Conservation (phyloP, 805 yeast species). For the Kodamaea neixiangensis region DNA sequence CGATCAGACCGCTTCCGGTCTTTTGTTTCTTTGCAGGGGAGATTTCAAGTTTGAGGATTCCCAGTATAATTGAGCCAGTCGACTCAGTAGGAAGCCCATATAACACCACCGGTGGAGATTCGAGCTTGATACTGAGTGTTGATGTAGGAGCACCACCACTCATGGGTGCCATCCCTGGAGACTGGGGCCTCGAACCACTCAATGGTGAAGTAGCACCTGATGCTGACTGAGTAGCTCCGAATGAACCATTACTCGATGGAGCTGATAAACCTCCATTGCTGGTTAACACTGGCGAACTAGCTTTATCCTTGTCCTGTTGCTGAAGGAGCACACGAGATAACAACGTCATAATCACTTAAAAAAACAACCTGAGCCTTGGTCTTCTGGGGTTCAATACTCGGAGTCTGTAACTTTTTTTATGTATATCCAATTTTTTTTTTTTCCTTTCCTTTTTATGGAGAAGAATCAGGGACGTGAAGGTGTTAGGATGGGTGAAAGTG, state of each 20-base stretch:
- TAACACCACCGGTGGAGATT: slow-evolving; percentile 87
- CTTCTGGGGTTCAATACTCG: neutral
- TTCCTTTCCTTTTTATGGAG: too few species aligned
- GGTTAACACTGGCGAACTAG: slow-evolving; percentile 6
- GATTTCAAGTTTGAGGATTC: slow-evolving; percentile 59
- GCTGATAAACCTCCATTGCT: slow-evolving; percentile 4
- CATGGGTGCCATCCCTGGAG: neutral
- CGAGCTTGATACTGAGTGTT: slow-evolving; percentile 62
- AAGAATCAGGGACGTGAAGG: too few species aligned
- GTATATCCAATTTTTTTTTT: too few species aligned
- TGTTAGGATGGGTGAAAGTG: too few species aligned
- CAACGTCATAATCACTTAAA: slow-evolving; percentile 17
- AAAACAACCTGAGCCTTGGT: neutral
- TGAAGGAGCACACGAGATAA: slow-evolving; percentile 23
- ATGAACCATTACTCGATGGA: slow-evolving; percentile 2
- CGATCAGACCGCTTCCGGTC: neutral
- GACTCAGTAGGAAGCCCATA: slow-evolving; percentile 80
- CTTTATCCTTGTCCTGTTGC: slow-evolving; percentile 18
- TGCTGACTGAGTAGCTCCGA: neutral
- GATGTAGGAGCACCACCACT: neutral
- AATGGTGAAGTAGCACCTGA: neutral
- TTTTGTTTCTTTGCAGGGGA: slow-evolving; percentile 5
- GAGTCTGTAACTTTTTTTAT: neutral
- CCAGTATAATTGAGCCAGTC: slow-evolving; percentile 84
- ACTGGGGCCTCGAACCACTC: neutral